Base-by-base conservation (phyloP, 2,329 filamentous ascomycete species). In the Botrytis galanthina region DNA sequence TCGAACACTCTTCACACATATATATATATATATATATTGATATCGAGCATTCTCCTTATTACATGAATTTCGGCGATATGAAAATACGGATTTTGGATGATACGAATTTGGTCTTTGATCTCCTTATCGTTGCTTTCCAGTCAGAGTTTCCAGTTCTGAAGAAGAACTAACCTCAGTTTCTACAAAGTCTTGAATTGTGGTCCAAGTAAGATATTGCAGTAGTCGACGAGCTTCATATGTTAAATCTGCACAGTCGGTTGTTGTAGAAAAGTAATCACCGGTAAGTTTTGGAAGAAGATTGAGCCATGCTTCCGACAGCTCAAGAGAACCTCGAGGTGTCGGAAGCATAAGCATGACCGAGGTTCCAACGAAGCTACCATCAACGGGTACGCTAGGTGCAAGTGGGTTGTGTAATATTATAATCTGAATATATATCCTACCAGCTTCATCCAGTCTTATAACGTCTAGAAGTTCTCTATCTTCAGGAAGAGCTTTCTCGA, bases 1-100 rank as follows among this genome's bases (percentile, higher is more conserved):
- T 0, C 83, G 80, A 0, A 88, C 84, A 0, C 87, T 87, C 10
- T 86, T 82, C 0, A 91, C 89, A 18, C 84, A 16, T 29, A 32
- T 14, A 20, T 67, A n/a, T n/a, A n/a, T n/a, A n/a, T n/a, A n/a
- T 84, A 16, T 29, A 32, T 14, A 20, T 67, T 37, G 4, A 32
- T 35, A 62, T 74, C 71, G 18, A 73, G 35, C 5, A 73, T 44
- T 3, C 3, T 54, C 1, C 46, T 32, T 2, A 66, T 18, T 42
- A 66, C 44, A 51, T 59, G 60, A 20, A 37, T 70, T 32, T 46
- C 37, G 4, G 26, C 44, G 4, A 35, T 14, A 10, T 57, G 60
- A 18, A 51, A 64, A 20, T 71, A 44, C 10, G 42, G 59, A 37
- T 22, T 42, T 26, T 60, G 35, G 29, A 42, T 16, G 0, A 32